Evolutionary conservation across 768 basidiomycete species (phyloP).

Genomic region (Steccherinum ochraceum): DNA sequence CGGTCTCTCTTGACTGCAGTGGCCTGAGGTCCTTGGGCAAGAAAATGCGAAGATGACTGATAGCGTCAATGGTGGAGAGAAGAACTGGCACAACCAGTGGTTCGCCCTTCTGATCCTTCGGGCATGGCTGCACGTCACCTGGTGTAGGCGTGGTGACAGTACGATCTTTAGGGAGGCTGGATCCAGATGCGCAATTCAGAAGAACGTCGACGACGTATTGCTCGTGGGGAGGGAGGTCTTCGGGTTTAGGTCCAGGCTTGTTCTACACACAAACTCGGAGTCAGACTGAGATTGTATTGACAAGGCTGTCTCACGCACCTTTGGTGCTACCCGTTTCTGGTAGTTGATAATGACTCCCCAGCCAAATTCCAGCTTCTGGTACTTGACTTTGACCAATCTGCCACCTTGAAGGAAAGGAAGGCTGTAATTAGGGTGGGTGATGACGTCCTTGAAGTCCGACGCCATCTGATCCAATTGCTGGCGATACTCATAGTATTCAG

Average conservation of each 20-base stretch:
- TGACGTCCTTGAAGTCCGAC: slow-evolving; percentile 83
- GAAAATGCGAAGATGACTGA: slow-evolving; percentile 82
- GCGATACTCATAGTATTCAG: slow-evolving; percentile 90
- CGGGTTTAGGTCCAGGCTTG: slow-evolving; percentile 57
- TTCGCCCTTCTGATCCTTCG: slow-evolving; percentile 63
- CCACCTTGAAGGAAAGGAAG: slow-evolving; percentile 91
- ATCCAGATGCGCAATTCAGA: slow-evolving; percentile 67
- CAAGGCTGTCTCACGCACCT: slow-evolving; percentile 37
- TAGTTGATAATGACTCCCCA: slow-evolving; percentile 96
- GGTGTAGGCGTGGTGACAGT: slow-evolving; percentile 48
- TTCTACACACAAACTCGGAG: slow-evolving; percentile 34
- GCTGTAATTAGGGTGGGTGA: slow-evolving; percentile 94
- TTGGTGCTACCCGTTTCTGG: slow-evolving; percentile 79
- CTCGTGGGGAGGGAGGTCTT: slow-evolving; percentile 75
- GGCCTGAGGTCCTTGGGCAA: slow-evolving; percentile 87
- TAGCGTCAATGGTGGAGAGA: slow-evolving; percentile 77
- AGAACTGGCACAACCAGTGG: slow-evolving; percentile 87
- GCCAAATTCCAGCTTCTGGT: slow-evolving; percentile 86
- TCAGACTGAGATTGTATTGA: neutral
- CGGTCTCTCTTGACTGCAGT: slow-evolving; percentile 68
- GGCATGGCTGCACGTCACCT: slow-evolving; percentile 71
- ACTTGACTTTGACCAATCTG: slow-evolving; percentile 85
- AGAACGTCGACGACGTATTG: slow-evolving; percentile 94
- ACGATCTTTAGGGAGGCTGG: slow-evolving; percentile 53
- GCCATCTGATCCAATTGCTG: slow-evolving; percentile 88